Percentiles rank a stretch among this genome's conserved stretches.
Evolutionary conservation across 2,329 filamentous ascomycete species (phyloP).

Genomic region (Pseudogymnoascus sp.): DNA sequence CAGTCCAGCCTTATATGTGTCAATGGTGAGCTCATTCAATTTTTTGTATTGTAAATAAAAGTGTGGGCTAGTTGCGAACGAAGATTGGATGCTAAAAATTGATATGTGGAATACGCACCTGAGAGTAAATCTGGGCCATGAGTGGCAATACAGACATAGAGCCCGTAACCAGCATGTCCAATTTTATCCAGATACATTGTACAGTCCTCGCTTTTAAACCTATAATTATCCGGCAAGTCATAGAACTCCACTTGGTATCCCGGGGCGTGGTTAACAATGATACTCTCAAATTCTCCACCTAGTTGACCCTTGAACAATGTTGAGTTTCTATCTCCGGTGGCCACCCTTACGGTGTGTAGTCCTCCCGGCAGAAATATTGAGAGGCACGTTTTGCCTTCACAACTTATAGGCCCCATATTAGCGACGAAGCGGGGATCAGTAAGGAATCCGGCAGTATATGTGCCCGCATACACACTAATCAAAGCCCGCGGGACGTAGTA

Average conservation of each 20-base stretch:
- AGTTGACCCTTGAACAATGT: background rate
- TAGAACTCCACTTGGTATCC: constrained; percentile 3
- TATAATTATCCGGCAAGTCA: background rate
- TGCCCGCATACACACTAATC: background rate
- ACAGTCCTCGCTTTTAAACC: background rate
- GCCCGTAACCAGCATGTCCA: background rate
- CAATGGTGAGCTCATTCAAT: background rate
- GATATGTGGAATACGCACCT: background rate
- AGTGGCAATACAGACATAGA: constrained; percentile 4
- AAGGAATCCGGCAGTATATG: background rate
- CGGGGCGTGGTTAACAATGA: constrained; percentile 2
- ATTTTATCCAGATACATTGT: background rate
- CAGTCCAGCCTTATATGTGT: background rate
- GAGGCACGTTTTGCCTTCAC: background rate
- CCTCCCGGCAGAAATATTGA: background rate
- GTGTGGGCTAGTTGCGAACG: background rate
- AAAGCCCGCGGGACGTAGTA: background rate
- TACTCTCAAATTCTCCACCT: background rate
- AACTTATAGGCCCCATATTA: background rate
- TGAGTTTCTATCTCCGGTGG: background rate
- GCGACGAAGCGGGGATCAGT: constrained; percentile 1
- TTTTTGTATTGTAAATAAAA: background rate
- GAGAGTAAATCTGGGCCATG: background rate
- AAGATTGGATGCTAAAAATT: background rate
- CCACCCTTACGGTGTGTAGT: background rate